These are phyloP conservation scores for Sarcomyxa edulis DNA, from an alignment of 768 basidiomycete species.

Conservation along the genomic window DNA sequence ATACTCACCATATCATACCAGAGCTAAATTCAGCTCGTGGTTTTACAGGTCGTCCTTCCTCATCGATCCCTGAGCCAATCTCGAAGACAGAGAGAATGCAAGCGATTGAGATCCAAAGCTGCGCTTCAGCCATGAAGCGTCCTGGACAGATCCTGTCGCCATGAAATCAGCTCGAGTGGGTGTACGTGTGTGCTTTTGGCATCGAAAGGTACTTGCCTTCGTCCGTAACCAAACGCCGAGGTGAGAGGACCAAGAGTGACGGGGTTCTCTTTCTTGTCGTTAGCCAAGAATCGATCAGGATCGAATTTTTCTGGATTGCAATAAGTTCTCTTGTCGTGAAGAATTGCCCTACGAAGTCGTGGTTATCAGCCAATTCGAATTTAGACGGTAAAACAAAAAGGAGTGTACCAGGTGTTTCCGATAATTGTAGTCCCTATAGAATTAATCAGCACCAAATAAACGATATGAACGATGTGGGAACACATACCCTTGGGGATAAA, in stretches of 20 bases:
- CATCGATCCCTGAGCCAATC: no score
- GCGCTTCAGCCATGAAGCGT: slow-evolving; percentile 36
- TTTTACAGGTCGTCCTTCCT: no score
- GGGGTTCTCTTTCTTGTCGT: no score
- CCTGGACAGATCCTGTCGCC: slow-evolving; percentile 47
- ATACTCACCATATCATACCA: no score
- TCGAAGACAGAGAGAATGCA: no score
- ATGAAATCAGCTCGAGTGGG: no score
- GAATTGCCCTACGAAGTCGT: slow-evolving; percentile 35
- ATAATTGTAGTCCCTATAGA: no score
- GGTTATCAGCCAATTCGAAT: background rate
- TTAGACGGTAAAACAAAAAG: background rate
- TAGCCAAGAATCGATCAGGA: slow-evolving; percentile 40
- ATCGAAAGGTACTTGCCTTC: no score
- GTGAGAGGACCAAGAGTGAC: slow-evolving; percentile 25
- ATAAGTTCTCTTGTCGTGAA: slow-evolving; percentile 41
- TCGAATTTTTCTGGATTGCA: slow-evolving; percentile 43
- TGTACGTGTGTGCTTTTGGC: no score
- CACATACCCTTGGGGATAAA: slow-evolving; percentile 45
- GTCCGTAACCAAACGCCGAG: slow-evolving; percentile 36
- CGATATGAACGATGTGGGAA: slow-evolving; percentile 33
- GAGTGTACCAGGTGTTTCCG: no score
- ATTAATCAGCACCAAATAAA: slow-evolving; percentile 35
- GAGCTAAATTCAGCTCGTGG: no score
- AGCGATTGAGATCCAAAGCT: slow-evolving; percentile 41